phyloP scores from a whole-genome alignment of 305 asterid genomes.

The Euphrasia arctica region DNA sequence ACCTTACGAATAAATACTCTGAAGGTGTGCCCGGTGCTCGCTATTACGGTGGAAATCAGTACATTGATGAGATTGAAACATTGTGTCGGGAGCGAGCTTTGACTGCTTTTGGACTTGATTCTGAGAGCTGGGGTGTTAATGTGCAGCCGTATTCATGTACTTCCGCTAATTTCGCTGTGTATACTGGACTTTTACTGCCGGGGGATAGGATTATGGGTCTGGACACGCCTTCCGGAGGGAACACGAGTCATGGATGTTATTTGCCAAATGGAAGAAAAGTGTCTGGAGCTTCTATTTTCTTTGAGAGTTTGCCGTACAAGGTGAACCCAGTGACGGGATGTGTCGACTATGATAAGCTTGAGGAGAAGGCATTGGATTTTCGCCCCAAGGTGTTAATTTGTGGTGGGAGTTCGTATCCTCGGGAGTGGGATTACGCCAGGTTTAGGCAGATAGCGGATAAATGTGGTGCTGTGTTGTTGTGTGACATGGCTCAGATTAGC shows the following conservation, averaged over 20 bases:
- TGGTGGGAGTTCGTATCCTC: slow-evolving; percentile 95
- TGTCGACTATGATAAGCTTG: slow-evolving; percentile 88
- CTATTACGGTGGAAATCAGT: slow-evolving; percentile 64
- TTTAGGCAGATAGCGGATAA: slow-evolving; percentile 67
- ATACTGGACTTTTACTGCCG: slow-evolving; percentile 79
- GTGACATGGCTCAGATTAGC: slow-evolving; percentile 89
- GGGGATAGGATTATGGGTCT: slow-evolving; percentile 98
- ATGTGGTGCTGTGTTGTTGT: slow-evolving; percentile 65
- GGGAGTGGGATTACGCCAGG: slow-evolving; percentile 90
- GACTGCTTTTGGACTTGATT: slow-evolving; percentile 61
- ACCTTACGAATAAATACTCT: slow-evolving; percentile 87
- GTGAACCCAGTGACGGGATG: slow-evolving; percentile 90
- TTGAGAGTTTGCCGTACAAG: slow-evolving; percentile 85
- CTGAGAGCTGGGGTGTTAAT: slow-evolving; percentile 89
- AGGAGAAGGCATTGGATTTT: slow-evolving; percentile 93
- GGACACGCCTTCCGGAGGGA: slow-evolving; percentile 98
- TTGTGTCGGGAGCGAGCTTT: slow-evolving; percentile 56
- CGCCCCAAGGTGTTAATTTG: slow-evolving; percentile 96
- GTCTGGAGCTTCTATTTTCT: slow-evolving; percentile 93
- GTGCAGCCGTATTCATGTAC: slow-evolving; percentile 97
- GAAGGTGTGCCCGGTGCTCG: slow-evolving; percentile 83
- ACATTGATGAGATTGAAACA: slow-evolving; percentile 64
- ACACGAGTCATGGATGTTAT: slow-evolving; percentile 93
- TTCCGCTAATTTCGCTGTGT: slow-evolving; percentile 93
- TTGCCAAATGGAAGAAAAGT: slow-evolving; percentile 93